Conservation (phyloP, 169 alveolate species). For the Babesia bovis region DNA sequence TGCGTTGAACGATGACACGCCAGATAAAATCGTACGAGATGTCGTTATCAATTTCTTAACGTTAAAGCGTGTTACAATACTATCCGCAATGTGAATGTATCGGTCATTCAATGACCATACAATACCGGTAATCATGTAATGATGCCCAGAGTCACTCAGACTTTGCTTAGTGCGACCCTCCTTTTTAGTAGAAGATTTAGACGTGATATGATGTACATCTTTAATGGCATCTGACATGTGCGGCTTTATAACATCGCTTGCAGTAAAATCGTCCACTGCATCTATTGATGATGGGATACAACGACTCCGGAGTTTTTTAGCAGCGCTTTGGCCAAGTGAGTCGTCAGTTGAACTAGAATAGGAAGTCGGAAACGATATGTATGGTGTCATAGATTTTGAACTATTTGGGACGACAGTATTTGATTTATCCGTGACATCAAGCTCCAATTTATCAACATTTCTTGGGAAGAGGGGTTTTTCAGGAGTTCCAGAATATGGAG, state of each 20-base stretch:
- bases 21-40: conserved; percentile 39
- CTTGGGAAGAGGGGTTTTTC: too few relatives aligned
- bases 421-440: neutral
- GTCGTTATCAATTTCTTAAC: conserved; percentile 35
- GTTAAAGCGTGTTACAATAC: conserved; percentile 42
- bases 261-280: neutral
- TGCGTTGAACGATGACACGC: conserved; percentile 45
- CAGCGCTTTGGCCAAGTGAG: neutral
- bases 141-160: conserved; percentile 32
- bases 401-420: neutral
- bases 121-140: conserved; percentile 32
- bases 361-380: neutral
- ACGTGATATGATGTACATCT: neutral
- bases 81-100: conserved; percentile 50
- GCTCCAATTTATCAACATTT: neutral
- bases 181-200: neutral
- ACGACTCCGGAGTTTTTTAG: neutral
- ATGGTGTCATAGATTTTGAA: neutral
- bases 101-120: conserved; percentile 41
- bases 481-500: neutral
- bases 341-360: neutral
- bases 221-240: neutral
- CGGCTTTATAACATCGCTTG: neutral
- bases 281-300: neutral
- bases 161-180: conserved; percentile 10